Evolutionary conservation across 2,329 filamentous ascomycete species (phyloP).

Genomic region (Simplicillium sp.): DNA sequence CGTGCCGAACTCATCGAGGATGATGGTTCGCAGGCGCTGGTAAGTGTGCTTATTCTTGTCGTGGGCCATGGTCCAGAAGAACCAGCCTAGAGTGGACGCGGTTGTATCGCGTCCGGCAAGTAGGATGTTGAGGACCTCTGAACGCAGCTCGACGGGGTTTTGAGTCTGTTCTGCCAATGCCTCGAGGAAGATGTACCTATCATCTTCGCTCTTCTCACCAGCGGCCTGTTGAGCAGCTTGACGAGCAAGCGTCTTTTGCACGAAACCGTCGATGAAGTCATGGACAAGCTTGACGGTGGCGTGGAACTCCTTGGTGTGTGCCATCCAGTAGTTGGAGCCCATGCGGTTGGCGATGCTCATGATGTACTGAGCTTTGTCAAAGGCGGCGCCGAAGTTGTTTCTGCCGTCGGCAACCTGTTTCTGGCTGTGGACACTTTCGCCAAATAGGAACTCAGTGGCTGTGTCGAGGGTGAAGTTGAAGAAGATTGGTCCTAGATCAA

Average conservation of each 20-base stretch:
- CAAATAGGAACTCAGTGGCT: constrained; percentile 50
- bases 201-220: constrained; percentile 1
- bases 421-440: constrained; percentile 38
- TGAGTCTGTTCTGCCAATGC: constrained; percentile 22
- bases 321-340: constrained; percentile 33
- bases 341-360: constrained; percentile 42
- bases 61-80: constrained; percentile 31
- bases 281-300: constrained; percentile 58
- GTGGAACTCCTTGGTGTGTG: constrained; percentile 46
- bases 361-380: constrained; percentile 28
- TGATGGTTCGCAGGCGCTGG: constrained; percentile 28
- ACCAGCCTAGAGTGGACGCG: constrained; percentile 37
- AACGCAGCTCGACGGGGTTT: constrained; percentile 15
- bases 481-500: constrained; percentile 37
- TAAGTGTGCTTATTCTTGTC: constrained; percentile 25
- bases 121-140: constrained; percentile 24
- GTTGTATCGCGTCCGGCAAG: constrained; percentile 48
- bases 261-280: constrained; percentile 57
- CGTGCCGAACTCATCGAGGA: constrained; percentile 41
- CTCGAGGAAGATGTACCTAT: constrained; percentile 21
- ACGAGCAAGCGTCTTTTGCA: constrained; percentile 35
- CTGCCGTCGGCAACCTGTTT: constrained; percentile 3
- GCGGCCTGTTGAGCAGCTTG: not conserved
- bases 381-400: constrained; percentile 20
- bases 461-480: constrained; percentile 39